phyloP scores from a whole-genome alignment of 1,139 yeast genomes.

The Arxiozyma slooffiae region DNA sequence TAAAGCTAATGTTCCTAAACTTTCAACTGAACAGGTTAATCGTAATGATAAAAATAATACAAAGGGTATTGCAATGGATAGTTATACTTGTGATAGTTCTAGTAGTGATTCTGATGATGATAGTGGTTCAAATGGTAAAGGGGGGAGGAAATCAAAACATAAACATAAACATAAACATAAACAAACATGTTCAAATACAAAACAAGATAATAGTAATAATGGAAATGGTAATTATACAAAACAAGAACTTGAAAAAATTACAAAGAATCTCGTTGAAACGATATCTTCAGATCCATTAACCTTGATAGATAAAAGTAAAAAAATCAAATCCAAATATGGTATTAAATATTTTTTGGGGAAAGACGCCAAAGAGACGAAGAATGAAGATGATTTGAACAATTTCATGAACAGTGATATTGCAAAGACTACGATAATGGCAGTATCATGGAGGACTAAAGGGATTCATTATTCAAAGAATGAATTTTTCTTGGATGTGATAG shows the following conservation, averaged over 20 bases:
- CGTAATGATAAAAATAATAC: conserved; percentile 8
- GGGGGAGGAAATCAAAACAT: background rate
- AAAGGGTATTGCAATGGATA: background rate
- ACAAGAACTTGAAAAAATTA: conserved; percentile 5
- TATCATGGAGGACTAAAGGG: conserved; percentile 78
- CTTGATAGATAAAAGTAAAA: conserved; percentile 2
- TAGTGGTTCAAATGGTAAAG: conserved; percentile 8
- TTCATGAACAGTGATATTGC: conserved; percentile 55
- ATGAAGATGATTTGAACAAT: conserved; percentile 24
- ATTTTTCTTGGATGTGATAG: conserved; percentile 66
- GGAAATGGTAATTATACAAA: conserved; percentile 1
- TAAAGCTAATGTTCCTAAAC: conserved; percentile 22
- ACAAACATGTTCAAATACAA: background rate
- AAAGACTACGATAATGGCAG: conserved; percentile 60
- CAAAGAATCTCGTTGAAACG: conserved; percentile 8
- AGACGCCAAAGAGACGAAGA: conserved; percentile 6
- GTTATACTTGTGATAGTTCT: background rate
- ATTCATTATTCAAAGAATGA: conserved; percentile 70
- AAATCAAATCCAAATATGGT: conserved; percentile 4
- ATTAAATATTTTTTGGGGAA: conserved; percentile 11
- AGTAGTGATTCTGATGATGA: conserved; percentile 1
- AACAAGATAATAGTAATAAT: conserved; percentile 1
- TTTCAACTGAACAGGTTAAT: conserved; percentile 14
- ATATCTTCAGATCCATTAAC: conserved; percentile 5
- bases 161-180: conserved; percentile 4